phyloP scores from a whole-genome alignment of 345 rosid species.

The Physaria fendleri region DNA sequence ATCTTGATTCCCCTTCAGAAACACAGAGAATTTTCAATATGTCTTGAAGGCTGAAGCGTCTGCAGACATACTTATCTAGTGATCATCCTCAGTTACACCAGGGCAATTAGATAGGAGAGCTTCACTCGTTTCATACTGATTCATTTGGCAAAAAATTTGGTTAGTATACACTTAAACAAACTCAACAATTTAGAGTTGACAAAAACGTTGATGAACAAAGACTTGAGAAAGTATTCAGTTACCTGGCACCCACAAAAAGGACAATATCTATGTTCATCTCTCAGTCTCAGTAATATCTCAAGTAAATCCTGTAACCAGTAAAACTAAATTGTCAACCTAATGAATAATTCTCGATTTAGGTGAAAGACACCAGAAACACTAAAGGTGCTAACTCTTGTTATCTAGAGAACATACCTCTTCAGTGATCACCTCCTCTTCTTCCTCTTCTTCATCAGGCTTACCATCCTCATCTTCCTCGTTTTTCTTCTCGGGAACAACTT shows the following conservation, averaged over 20 bases:
- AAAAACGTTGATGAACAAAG: background rate
- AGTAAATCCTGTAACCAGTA: conserved; percentile 63
- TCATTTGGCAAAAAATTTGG: no score
- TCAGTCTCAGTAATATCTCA: conserved; percentile 57
- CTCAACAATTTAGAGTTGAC: background rate
- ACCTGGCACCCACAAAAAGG: conserved; percentile 85
- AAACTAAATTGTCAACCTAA: background rate
- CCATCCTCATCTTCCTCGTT: conserved; percentile 48
- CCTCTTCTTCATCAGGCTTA: conserved; percentile 57
- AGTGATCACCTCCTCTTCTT: conserved; percentile 60
- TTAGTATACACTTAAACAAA: background rate
- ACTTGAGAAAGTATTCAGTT: background rate
- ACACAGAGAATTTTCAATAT: background rate
- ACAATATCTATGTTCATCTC: conserved; percentile 73
- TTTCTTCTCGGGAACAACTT: conserved; percentile 54
- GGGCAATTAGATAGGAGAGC: conserved; percentile 73
- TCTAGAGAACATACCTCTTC: conserved; percentile 48
- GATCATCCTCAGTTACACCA: conserved; percentile 78
- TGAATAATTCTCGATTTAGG: background rate
- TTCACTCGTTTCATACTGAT: conserved; percentile 79
- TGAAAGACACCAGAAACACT: background rate
- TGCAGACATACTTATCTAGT: conserved; percentile 20
- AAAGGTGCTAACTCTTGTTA: background rate
- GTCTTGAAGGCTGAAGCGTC: conserved; percentile 11
- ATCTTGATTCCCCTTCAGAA: conserved; percentile 11